Evolutionary conservation across 805 yeast genomes (phyloP).

Genomic region (Kazachstania bromeliacearum): DNA sequence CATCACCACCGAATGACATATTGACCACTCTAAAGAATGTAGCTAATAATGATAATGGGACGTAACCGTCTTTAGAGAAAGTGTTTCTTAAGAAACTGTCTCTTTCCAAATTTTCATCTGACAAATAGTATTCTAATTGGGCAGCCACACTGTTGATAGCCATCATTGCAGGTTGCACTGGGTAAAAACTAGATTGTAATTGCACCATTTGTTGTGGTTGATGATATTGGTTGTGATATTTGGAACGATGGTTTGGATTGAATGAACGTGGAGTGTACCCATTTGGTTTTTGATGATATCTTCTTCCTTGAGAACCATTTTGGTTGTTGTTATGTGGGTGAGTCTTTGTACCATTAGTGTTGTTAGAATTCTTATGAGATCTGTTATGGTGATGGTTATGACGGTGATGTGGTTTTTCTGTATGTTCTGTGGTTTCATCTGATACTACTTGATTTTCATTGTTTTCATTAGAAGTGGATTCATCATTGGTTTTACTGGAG

Average conservation of each 20-base stretch:
- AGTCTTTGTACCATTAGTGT: conserved; percentile 2
- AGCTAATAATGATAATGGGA: conserved; percentile 22
- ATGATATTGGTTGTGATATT: conserved; percentile 1
- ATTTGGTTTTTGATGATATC: conserved; percentile 13
- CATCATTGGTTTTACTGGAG: conserved; percentile 3
- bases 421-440: conserved; percentile 1
- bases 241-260: conserved; percentile 5
- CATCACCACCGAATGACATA: conserved; percentile 40
- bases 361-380: conserved; percentile 1
- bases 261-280: conserved; percentile 4
- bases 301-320: conserved; percentile 17
- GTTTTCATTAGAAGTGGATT: not conserved
- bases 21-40: conserved; percentile 34
- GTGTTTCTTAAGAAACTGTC: conserved; percentile 75
- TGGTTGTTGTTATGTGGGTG: not conserved
- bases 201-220: conserved; percentile 18
- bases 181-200: conserved; percentile 12
- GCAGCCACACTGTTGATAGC: conserved; percentile 28
- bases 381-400: conserved; percentile 5
- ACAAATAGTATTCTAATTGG: conserved; percentile 87
- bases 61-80: conserved; percentile 35
- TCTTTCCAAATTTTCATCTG: conserved; percentile 75
- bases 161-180: conserved; percentile 19
- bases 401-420: conserved; percentile 5
- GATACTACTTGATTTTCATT: conserved; percentile 1